Conservation (phyloP, 768 basidiomycete genomes). For the Mrakia frigida region DNA sequence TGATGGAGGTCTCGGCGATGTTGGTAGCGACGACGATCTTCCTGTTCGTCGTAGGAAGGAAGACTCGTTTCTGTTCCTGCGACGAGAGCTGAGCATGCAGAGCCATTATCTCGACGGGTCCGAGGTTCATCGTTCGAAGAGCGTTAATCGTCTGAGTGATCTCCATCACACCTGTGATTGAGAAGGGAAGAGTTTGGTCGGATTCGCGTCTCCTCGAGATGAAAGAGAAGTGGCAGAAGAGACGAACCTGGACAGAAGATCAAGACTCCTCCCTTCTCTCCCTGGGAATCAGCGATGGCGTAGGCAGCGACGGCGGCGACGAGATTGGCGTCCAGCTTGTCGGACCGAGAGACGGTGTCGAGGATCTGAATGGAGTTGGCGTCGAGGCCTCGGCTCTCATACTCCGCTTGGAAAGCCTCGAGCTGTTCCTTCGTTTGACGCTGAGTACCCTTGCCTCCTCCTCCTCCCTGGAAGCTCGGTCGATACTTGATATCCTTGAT, state of each 20-base stretch:
- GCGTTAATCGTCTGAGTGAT: conserved; percentile 44
- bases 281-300: conserved; percentile 19
- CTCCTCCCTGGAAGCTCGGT: conserved; percentile 40
- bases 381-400: conserved; percentile 55
- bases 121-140: conserved; percentile 36
- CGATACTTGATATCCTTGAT: conserved; percentile 57
- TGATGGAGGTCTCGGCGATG: conserved; percentile 67
- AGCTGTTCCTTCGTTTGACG: conserved; percentile 52
- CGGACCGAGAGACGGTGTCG: conserved; percentile 57
- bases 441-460: conserved; percentile 41
- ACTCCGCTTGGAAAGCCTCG: conserved; percentile 51
- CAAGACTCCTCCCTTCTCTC: conserved; percentile 59
- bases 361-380: conserved; percentile 54
- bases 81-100: conserved; percentile 73
- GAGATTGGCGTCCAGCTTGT: conserved; percentile 70
- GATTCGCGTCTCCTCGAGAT: neutral
- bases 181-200: conserved; percentile 27
- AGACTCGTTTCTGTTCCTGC: conserved; percentile 75
- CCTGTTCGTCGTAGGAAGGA: conserved; percentile 57
- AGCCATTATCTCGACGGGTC: conserved; percentile 52
- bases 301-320: conserved; percentile 62
- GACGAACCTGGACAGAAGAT: conserved; percentile 53
- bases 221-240: neutral
- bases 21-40: conserved; percentile 88
- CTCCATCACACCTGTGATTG: conserved; percentile 46